Percentiles rank a stretch among this genome's conserved stretches.
Evolutionary conservation across 1,284 basidiomycete species (phyloP).

Genomic region (Pholiota adiposa): DNA sequence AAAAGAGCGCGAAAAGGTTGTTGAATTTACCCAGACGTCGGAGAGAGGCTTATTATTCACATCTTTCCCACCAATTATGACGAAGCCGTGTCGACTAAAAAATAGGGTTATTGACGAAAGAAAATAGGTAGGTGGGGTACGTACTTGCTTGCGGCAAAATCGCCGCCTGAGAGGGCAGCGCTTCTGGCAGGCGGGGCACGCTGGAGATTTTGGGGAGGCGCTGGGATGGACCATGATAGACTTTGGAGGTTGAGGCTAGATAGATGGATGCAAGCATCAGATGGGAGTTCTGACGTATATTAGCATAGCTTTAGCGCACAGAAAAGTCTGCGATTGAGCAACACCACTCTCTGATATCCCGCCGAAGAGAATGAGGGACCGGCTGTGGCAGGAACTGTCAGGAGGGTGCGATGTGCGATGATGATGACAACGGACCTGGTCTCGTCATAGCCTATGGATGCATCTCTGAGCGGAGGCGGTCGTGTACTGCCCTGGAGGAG

Average conservation of each 20-base stretch:
- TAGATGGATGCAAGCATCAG: conserved; percentile 12
- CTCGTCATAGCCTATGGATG: conserved; percentile 69
- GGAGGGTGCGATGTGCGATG: background rate
- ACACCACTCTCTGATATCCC: conserved; percentile 71
- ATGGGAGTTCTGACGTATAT: conserved; percentile 13
- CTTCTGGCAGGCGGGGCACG: conserved; percentile 63
- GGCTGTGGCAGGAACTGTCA: conserved; percentile 34
- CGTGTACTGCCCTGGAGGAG: conserved; percentile 55
- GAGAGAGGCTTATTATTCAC: conserved; percentile 52
- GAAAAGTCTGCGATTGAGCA: conserved; percentile 65
- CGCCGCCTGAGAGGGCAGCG: conserved; percentile 62
- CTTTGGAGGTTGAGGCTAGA: conserved; percentile 61
- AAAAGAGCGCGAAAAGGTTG: conserved; percentile 23
- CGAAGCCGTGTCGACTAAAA: conserved; percentile 66
- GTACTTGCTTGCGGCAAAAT: conserved; percentile 80
- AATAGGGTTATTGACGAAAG: conserved; percentile 16
- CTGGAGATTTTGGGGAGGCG: conserved; percentile 49
- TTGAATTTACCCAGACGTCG: conserved; percentile 66
- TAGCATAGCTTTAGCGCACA: conserved; percentile 47
- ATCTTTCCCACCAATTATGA: conserved; percentile 73
- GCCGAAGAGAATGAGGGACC: conserved; percentile 72
- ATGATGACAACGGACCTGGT: conserved; percentile 36
- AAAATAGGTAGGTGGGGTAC: conserved; percentile 31
- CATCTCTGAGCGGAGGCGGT: conserved; percentile 70
- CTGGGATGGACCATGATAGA: conserved; percentile 63